These are phyloP conservation scores for Cephalotrichum gorgonifer DNA, from an alignment of 2,329 filamentous ascomycete genomes.

Conservation along the genomic window DNA sequence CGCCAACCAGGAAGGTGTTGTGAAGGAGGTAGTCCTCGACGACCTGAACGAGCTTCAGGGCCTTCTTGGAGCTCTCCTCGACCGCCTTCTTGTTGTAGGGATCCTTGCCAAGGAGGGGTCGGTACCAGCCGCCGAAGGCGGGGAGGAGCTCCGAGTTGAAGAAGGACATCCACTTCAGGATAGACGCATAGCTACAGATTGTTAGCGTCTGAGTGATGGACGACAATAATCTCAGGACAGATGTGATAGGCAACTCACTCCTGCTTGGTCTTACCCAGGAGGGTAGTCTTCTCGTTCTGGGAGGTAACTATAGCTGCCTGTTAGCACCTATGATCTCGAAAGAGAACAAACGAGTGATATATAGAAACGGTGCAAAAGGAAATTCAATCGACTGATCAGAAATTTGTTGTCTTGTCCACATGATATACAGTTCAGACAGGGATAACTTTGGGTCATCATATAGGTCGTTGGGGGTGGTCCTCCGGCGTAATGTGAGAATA, in stretches of 20 bases:
- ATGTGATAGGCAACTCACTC: slow-evolving; percentile 51
- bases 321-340: slow-evolving; percentile 19
- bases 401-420: slow-evolving; percentile 78
- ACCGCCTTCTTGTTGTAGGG: slow-evolving; percentile 98
- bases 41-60: slow-evolving; percentile 57
- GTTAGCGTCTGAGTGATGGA: not conserved
- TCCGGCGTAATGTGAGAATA: slow-evolving; percentile 15
- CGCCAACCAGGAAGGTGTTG: slow-evolving; percentile 96
- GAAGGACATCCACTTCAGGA: slow-evolving; percentile 97
- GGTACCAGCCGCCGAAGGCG: slow-evolving; percentile 69
- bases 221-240: not conserved
- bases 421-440: slow-evolving; percentile 75
- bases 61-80: slow-evolving; percentile 64
- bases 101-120: slow-evolving; percentile 69
- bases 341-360: slow-evolving; percentile 8
- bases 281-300: slow-evolving; percentile 99
- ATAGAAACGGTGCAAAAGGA: slow-evolving; percentile 15
- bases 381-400: slow-evolving; percentile 42
- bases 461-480: not conserved
- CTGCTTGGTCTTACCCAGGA: slow-evolving; percentile 99
- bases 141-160: slow-evolving; percentile 81
- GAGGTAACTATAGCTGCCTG: slow-evolving; percentile 64
- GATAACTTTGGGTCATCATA: slow-evolving; percentile 89
- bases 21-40: slow-evolving; percentile 80
- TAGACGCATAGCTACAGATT: slow-evolving; percentile 69